A percentile compares a stretch with the other conserved stretches of the same genome.
These are phyloP conservation scores for Termitomyces sp. DNA, from an alignment of 768 basidiomycete genomes.

Conservation along the genomic window DNA sequence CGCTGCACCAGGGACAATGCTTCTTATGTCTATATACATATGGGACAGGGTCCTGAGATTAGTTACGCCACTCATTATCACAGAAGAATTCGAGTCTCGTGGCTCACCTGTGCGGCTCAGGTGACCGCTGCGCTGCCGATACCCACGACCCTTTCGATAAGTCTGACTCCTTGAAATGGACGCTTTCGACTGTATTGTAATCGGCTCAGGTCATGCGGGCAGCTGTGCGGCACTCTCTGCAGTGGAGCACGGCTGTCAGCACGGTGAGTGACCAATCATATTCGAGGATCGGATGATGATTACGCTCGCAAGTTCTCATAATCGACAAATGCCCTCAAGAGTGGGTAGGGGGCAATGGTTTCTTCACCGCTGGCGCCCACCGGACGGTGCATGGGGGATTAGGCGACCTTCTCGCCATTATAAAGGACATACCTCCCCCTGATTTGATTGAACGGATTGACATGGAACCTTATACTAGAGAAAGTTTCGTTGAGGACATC, in stretches of 20 bases:
- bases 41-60: background rate
- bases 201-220: constrained; percentile 65
- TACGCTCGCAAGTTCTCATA: constrained; percentile 38
- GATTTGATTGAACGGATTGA: constrained; percentile 40
- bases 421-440: constrained; percentile 39
- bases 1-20: background rate
- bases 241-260: constrained; percentile 49
- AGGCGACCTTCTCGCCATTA: constrained; percentile 50
- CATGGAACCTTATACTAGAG: constrained; percentile 49
- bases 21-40: background rate
- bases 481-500: constrained; percentile 52
- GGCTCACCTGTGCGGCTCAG: constrained; percentile 5
- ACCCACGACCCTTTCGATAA: background rate
- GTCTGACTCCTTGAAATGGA: constrained; percentile 9
- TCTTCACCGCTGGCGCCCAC: constrained; percentile 66
- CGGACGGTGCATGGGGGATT: constrained; percentile 60
- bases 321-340: constrained; percentile 59
- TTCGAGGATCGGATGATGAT: background rate
- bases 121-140: constrained; percentile 4
- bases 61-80: constrained; percentile 4
- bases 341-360: constrained; percentile 69
- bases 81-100: background rate
- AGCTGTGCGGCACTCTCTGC: constrained; percentile 61
- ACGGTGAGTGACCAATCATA: constrained; percentile 25
- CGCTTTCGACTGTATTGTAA: constrained; percentile 49